Evolutionary conservation across 1,139 yeast genomes (phyloP).

Genomic region (Taphrina populina): DNA sequence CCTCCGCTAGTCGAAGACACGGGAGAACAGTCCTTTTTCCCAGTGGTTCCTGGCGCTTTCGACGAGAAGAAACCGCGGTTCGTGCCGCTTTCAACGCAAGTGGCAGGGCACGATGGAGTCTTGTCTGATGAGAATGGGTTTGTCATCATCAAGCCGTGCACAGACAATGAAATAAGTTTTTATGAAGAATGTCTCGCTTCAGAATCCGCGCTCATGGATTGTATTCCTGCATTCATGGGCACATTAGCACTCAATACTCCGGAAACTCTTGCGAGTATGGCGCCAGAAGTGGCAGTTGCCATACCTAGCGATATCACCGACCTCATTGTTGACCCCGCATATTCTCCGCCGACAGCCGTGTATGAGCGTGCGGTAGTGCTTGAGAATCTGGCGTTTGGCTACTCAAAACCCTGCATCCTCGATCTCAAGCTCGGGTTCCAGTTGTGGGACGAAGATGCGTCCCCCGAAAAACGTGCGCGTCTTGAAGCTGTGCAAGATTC

Average conservation of each 20-base stretch:
- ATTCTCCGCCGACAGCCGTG: constrained; percentile 15
- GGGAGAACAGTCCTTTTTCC: constrained; percentile 24
- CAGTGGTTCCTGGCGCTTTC: constrained; percentile 21
- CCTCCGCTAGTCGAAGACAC: not conserved
- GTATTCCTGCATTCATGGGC: constrained; percentile 36
- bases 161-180: constrained; percentile 66
- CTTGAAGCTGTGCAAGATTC: constrained; percentile 60
- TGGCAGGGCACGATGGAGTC: constrained; percentile 91
- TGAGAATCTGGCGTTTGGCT: constrained; percentile 66
- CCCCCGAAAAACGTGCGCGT: constrained; percentile 60
- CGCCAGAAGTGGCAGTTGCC: constrained; percentile 30
- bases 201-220: constrained; percentile 34
- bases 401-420: constrained; percentile 63
- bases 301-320: constrained; percentile 4
- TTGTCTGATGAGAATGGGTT: constrained; percentile 60
- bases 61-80: constrained; percentile 17
- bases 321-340: constrained; percentile 12
- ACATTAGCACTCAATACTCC: constrained; percentile 29
- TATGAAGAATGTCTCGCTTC: constrained; percentile 49
- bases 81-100: constrained; percentile 46
- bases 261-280: constrained; percentile 22
- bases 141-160: constrained; percentile 69
- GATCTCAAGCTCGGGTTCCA: constrained; percentile 79
- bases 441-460: constrained; percentile 63
- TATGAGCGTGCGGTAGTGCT: constrained; percentile 55